Conservation (phyloP, 441 rosid genomes). For the Gossypium schwendimanii region DNA sequence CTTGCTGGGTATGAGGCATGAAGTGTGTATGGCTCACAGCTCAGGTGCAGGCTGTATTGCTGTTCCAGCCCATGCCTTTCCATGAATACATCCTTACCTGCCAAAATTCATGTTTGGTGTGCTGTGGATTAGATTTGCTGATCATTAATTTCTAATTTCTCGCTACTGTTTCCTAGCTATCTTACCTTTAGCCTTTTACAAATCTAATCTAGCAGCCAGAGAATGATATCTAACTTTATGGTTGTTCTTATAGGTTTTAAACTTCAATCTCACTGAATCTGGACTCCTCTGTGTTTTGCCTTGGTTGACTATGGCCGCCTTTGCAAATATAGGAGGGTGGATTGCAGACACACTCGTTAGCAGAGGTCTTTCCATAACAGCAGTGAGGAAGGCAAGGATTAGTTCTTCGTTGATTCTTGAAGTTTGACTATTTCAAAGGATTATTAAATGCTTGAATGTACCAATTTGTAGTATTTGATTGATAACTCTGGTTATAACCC, state of each 20-base stretch:
- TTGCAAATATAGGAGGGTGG: slow-evolving; percentile 97
- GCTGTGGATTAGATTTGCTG: not conserved
- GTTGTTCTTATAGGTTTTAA: slow-evolving; percentile 62
- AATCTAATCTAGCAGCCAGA: not conserved
- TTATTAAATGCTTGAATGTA: not conserved
- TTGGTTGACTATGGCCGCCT: slow-evolving; percentile 93
- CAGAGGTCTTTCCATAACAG: slow-evolving; percentile 81
- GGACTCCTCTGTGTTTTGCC: slow-evolving; percentile 94
- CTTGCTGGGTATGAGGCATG: not conserved
- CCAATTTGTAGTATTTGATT: not conserved
- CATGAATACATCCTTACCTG: not conserved
- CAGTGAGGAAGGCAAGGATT: slow-evolving; percentile 82
- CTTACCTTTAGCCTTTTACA: not conserved
- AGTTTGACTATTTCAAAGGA: not conserved
- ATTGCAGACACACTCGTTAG: slow-evolving; percentile 95
- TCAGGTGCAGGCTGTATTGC: not conserved
- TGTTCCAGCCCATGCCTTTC: not conserved
- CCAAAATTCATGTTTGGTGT: not conserved
- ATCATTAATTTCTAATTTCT: not conserved
- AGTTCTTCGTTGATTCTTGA: slow-evolving; percentile 10
- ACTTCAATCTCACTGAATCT: slow-evolving; percentile 97
- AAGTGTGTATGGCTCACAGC: not conserved
- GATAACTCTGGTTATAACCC: not conserved
- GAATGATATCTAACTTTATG: not conserved
- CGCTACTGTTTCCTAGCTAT: not conserved